Base-by-base conservation (phyloP, 169 alveolate genomes). In the Plasmodium sp. region DNA sequence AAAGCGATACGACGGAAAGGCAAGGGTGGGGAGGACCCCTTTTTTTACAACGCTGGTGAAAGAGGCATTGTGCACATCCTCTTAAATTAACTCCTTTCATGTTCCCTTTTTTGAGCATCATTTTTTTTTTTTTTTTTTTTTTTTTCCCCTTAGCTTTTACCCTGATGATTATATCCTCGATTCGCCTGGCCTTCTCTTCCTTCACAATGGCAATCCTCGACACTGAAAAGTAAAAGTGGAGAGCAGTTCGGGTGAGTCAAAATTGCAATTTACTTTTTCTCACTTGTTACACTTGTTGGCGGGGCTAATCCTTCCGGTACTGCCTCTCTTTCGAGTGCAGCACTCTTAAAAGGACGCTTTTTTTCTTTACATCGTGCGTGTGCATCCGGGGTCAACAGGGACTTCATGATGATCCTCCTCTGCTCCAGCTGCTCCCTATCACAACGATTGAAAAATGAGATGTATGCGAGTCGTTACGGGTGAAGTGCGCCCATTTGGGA, bases 311-410 rank as follows among this genome's bases (percentile, higher is more conserved):
- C 39, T 67, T 67, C 77, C 77, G n/a, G 31, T 67, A 27, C 31
- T 67, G 43, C 41, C 71, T 27, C 71, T 56, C 71, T 56, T 82
- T 12, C 10, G 9, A 18, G 45, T 51, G 67, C 31, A 36, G 16
- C 62, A 33, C 62, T 27, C 62, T 43, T 77, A 39, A n/a, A 77
- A 77, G 62, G 16, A 77, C 84, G 7, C 45, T 39, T 34, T 39
- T 9, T 9, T 56, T 81, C 51, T 41, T 14, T 90, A 90, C 94
- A 81, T 80, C 94, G 39, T 16, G 90, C 94, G 31, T 90, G 90
- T n/a, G 94, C 94, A 33, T 90, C 94, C 22, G 94, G 94, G 27
- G 94, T 90, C 18, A 90, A 43, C 83, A 90, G 62, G 14, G 94
- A 90, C 41, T 90, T 90, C 72, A 90, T 62, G 22, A 90, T 90